Percentiles rank a stretch among this genome's conserved stretches.
These are phyloP conservation scores for Pichia deserticola DNA, from an alignment of 805 yeast genomes.

Conservation along the genomic window DNA sequence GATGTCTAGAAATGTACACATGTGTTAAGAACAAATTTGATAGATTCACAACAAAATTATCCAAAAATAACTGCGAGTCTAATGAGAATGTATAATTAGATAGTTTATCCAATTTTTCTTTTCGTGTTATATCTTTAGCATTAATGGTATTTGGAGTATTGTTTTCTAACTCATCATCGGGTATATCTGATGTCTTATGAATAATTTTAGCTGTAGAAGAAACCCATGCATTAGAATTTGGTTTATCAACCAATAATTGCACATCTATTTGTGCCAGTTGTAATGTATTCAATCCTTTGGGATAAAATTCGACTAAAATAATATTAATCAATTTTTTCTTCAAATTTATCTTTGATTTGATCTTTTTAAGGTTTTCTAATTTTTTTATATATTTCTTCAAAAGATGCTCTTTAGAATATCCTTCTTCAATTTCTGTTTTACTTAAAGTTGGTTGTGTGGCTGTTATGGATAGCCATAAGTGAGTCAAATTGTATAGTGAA, in stretches of 20 bases:
- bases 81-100: conserved; percentile 30
- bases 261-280: conserved; percentile 70
- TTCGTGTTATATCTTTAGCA: background rate
- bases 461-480: conserved; percentile 28
- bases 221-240: conserved; percentile 40
- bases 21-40: conserved; percentile 52
- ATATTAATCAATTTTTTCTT: conserved; percentile 35
- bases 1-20: conserved; percentile 60
- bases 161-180: conserved; percentile 9
- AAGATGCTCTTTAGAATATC: conserved; percentile 15
- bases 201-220: conserved; percentile 38
- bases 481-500: conserved; percentile 26
- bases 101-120: conserved; percentile 17
- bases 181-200: conserved; percentile 10
- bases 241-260: conserved; percentile 53
- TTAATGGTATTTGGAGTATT: background rate
- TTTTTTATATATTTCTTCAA: conserved; percentile 10
- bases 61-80: conserved; percentile 46
- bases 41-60: conserved; percentile 39
- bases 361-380: conserved; percentile 8
- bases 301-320: conserved; percentile 45
- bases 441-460: conserved; percentile 24
- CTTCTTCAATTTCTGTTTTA: conserved; percentile 14
- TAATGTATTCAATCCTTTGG: conserved; percentile 49
- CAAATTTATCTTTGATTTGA: conserved; percentile 6